phyloP scores from a whole-genome alignment of 495 filamentous ascomycete species.

The Aspergillus sclerotiicarbonarius region DNA sequence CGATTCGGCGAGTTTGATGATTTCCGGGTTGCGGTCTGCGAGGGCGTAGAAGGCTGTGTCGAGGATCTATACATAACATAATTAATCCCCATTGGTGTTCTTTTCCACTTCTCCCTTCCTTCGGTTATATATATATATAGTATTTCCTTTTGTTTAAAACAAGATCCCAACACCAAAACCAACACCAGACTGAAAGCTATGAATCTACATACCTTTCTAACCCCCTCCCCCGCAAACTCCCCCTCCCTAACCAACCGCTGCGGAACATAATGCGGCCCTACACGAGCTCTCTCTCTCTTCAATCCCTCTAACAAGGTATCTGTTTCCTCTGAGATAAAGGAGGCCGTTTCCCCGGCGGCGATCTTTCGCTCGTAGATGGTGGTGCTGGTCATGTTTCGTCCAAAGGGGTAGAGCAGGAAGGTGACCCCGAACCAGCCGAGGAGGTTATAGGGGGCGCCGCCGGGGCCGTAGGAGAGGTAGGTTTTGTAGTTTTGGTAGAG shows the following conservation, averaged over 20 bases:
- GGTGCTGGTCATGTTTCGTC: constrained; percentile 33
- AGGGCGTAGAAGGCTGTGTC: too few species aligned
- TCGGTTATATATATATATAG: too few species aligned
- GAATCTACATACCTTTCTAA: constrained; percentile 35
- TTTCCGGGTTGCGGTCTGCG: constrained; percentile 24
- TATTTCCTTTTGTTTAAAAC: background rate
- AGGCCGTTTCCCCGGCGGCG: constrained; percentile 18
- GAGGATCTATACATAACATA: too few species aligned
- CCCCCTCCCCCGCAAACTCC: constrained; percentile 24
- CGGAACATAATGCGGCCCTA: constrained; percentile 36
- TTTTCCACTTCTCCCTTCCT: too few species aligned
- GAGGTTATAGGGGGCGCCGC: constrained; percentile 33
- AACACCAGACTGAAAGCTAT: too few species aligned
- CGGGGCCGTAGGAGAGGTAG: constrained; percentile 35
- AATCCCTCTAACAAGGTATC: constrained; percentile 1
- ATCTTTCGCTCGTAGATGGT: constrained; percentile 28
- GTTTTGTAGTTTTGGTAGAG: constrained; percentile 33
- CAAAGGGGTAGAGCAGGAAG: constrained; percentile 28
- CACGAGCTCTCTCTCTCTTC: constrained; percentile 19
- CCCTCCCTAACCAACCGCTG: constrained; percentile 35
- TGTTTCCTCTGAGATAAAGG: constrained; percentile 10
- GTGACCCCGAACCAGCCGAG: constrained; percentile 34
- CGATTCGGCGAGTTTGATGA: constrained; percentile 29
- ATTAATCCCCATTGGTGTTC: too few species aligned
- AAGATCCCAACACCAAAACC: too few species aligned